Evolutionary conservation across 2,329 filamentous ascomycete species (phyloP), one percentile per base, ranked within the genome.

Genomic region (Cyphellophora attinorum): DNA sequence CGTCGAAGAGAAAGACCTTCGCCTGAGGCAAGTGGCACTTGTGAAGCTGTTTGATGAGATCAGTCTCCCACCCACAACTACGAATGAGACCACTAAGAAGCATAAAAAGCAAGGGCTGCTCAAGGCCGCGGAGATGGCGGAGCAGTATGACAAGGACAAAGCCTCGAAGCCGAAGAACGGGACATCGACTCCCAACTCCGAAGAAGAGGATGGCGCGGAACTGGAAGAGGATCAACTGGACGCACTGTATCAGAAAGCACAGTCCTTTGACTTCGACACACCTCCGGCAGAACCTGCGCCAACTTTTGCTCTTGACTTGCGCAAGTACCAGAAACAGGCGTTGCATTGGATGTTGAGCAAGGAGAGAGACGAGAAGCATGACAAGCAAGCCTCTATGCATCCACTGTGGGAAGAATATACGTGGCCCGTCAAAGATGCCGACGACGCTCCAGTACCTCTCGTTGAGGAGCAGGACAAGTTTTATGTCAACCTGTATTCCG

Each of bases 401-500:
- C 91, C 91, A 1, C 59, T 98, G 0, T 98, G 91, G 91, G 91
- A 98, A 59, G 85, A 96, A 54, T 98, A 98, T 49, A 57, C 64
- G 2, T 98, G 88, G 86, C 91, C 91, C 0, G 65, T 66, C 1
- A 86, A 88, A 53, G 91, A 98, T 58, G 79, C 82, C 23, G 83
- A 96, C 46, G 88, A 91, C 46, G 75, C 82, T 27, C 74, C 81
- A 4, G 53, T 95, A 8, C 78, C 81, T 0, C 52, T 55, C 12
- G 67, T 91, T 5, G 64, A 74, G 6, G 74, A 70, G 3, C 77
- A 86, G 47, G 59, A 74, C 5, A 76, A 73, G 39, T 98, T 98
- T 51, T 98, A 95, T 49, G 81, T 96, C 49, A 98, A 98, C 50
- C 89, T 89, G 0, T 98, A 98, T 56, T 95, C 88, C 5, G 91